These are phyloP conservation scores for Pythium rishiriense DNA, from an alignment of 352 stramenopile species.

Conservation along the genomic window DNA sequence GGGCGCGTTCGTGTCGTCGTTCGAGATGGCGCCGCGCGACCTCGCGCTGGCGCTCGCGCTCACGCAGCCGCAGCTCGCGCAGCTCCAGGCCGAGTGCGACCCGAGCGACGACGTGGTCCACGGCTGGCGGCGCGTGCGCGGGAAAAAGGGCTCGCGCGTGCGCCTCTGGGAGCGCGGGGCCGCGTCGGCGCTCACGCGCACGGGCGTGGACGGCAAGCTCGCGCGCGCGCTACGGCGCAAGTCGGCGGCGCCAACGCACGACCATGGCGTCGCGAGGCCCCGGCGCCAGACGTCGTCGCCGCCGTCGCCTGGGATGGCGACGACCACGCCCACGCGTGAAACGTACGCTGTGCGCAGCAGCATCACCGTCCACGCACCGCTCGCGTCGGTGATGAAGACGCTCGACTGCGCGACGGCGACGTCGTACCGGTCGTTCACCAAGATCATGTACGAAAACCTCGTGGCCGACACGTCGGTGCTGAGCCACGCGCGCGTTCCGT, in stretches of 20 bases:
- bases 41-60: constrained; percentile 2
- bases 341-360: constrained; percentile 62
- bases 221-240: not conserved
- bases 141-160: constrained; percentile 36
- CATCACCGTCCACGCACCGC: constrained; percentile 49
- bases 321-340: not conserved
- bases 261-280: not conserved
- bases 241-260: not conserved
- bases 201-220: constrained; percentile 5
- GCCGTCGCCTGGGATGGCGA: not conserved
- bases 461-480: constrained; percentile 75
- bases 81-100: constrained; percentile 28
- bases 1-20: constrained; percentile 26
- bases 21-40: constrained; percentile 23
- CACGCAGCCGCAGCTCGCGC: constrained; percentile 17
- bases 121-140: constrained; percentile 28
- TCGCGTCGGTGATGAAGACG: constrained; percentile 58
- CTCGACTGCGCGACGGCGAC: constrained; percentile 58
- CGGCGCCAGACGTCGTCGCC: constrained; percentile 1
- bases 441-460: constrained; percentile 73
- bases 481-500: constrained; percentile 45
- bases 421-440: constrained; percentile 66
- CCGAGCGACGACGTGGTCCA: constrained; percentile 13
- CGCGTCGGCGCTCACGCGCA: constrained; percentile 16
- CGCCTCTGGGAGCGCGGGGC: constrained; percentile 58